Evolutionary conservation across 1,139 yeast species (phyloP), one percentile per base, ranked within the genome.

Genomic region (Geotrichum candidum): DNA sequence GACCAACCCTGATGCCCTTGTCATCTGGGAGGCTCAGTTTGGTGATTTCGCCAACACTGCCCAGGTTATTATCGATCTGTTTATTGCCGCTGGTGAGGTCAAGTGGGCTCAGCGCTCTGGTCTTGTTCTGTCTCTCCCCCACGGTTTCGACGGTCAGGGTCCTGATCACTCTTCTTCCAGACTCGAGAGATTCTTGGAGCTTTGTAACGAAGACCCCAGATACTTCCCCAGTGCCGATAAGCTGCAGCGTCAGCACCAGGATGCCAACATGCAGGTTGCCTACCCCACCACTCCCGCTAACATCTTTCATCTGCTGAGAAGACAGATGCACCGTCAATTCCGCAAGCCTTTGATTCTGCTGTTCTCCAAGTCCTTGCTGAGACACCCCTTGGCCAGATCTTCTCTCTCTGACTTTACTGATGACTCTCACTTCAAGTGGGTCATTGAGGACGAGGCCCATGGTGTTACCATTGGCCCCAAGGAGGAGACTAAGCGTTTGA

Each of bases 11-110:
- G 97, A 94, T 75, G 94, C 97, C 63, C 84, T 90, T 65, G 98
- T 94, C 63, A 88, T 88, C 81, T 95, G 99, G 99, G 99, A 95
- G 81, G 99, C 99, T 62, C 99, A 95, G 82, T 95, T 95, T 72
- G 99, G 99, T 84, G 99, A 95, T 80, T 95, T 95, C 72, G 99
- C 99, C 72, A 95, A 95, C 83, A 94, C 98, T 70, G 99, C 97
- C 41, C 99, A 95, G 82, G 98, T 95, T 68, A 88, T 95, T 70
- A 83, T 90, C 71, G 99, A 95, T 78, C 99, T 95, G 81, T 95
- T 94, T 76, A 84, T 95, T 73, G 90, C 98, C 57, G 91, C 94
- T 74, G 99, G 96, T 76, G 99, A 95, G 81, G 85, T 91, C 69
- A 95, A 95, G 80, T 95, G 99, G 99, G 89, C 90, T 76, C 99